phyloP scores from a whole-genome alignment of 2,329 filamentous ascomycete genomes.

The Bipolaris bicolor region DNA sequence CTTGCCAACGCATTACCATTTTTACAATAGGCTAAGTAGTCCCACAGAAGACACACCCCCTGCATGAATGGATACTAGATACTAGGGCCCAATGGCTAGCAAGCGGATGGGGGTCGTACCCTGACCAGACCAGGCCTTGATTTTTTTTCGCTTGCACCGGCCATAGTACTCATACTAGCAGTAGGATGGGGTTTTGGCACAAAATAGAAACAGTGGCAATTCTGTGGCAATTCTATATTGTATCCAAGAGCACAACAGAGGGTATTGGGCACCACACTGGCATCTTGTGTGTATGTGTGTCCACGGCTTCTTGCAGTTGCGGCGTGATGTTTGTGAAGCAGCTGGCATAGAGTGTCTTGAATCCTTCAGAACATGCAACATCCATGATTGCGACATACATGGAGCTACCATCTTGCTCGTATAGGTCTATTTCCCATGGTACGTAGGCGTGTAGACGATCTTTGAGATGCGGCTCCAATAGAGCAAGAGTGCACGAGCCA shows the following conservation, averaged over 20 bases:
- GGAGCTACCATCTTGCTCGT: background rate
- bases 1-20: conserved; percentile 22
- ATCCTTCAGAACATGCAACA: conserved; percentile 13
- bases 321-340: no score
- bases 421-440: background rate
- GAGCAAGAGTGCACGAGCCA: conserved; percentile 14
- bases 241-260: background rate
- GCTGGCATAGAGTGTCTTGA: no score
- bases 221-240: background rate
- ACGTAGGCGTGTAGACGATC: conserved; percentile 5
- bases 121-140: background rate
- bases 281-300: no score
- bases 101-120: background rate
- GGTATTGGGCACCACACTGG: background rate
- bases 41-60: conserved; percentile 4
- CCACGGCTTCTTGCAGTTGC: no score
- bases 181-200: background rate
- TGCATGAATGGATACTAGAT: conserved; percentile 7
- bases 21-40: conserved; percentile 18
- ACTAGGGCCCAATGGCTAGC: conserved; percentile 3
- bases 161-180: background rate
- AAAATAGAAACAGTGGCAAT: background rate
- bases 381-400: background rate
- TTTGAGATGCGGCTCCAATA: conserved; percentile 21
- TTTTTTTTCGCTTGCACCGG: background rate